Evolutionary conservation across 305 asterid species (phyloP), one percentile per base, ranked within the genome.

Genomic region (Fraxinus albicans): DNA sequence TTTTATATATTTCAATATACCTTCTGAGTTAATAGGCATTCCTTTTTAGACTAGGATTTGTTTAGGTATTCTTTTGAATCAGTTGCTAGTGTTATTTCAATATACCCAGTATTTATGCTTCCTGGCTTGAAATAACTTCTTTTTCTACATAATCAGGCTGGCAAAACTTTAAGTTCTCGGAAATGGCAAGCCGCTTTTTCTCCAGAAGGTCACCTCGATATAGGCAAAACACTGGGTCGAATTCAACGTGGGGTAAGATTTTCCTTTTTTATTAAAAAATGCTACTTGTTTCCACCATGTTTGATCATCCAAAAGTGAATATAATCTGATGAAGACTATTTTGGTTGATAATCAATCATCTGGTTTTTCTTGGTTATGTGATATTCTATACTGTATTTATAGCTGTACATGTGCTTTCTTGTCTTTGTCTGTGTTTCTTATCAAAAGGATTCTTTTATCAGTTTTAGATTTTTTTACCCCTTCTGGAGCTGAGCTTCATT

Each of bases 221-320:
- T 95, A 78, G 91, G 93, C 89, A 92, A 92, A 86, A 93, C 94
- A 9, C 98, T 95, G 29, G 7, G 91, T 82, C 93, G 99, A 82
- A 94, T 95, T 81, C 91, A 90, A 60, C 97, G 95, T 55, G 98
- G 99, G 91, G 99, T 97, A 86, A 85, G 94, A 77, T 86, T 84
- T 78, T 84, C 82, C 25, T 27, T 77, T 35, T 50, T 50, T 82
- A 50, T 72, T 60, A 81, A 76, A 81, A 34, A 75, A 79, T 85
- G 63, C 77, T 82, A 25, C n/a, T 80, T 82, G 55, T 74, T 84
- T 75, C 40, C 58, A 65, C 55, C 34, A 35, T 31, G 77, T 13
- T 77, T 83, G 67, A 42, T 72, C 38, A 86, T 53, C 72, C 19
- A 76, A 50, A 79, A 80, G 76, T 67, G 65, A 76, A 77, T 40